These are phyloP conservation scores for Vitis vinifera DNA, from an alignment of 164 flowering plant species.

Conservation along the genomic window DNA sequence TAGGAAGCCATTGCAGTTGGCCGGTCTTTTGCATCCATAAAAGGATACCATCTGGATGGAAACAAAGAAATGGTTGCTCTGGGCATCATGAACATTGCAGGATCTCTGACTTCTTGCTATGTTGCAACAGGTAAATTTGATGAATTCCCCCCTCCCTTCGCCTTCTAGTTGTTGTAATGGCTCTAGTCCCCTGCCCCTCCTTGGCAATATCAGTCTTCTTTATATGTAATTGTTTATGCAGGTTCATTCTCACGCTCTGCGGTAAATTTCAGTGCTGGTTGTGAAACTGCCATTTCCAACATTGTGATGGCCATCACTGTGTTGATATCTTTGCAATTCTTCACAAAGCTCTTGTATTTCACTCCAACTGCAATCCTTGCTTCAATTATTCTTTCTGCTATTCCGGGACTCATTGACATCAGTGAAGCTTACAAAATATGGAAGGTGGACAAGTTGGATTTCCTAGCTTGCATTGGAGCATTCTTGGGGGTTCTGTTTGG, in stretches of 20 bases:
- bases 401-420: conserved; percentile 43
- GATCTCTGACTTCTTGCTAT: conserved; percentile 78
- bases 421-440: conserved; percentile 35
- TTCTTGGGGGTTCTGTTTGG: conserved; percentile 51
- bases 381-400: conserved; percentile 53
- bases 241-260: conserved; percentile 61
- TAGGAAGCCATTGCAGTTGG: conserved; percentile 91
- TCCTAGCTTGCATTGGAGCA: conserved; percentile 55
- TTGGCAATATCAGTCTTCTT: background rate
- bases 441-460: conserved; percentile 55
- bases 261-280: conserved; percentile 53
- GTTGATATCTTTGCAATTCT: conserved; percentile 27
- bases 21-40: conserved; percentile 68
- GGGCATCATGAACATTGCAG: conserved; percentile 76
- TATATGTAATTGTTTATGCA: conserved; percentile 10
- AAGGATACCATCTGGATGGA: conserved; percentile 77
- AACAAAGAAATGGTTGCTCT: conserved; percentile 87
- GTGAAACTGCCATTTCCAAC: conserved; percentile 49
- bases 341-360: conserved; percentile 43
- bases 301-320: conserved; percentile 53
- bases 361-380: conserved; percentile 58
- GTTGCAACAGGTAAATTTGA: conserved; percentile 59
- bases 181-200: background rate
- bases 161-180: no score
- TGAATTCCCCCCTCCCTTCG: background rate